Evolutionary conservation across 208 protist species (phyloP).

Genomic region (Leishmania lainsoni): DNA sequence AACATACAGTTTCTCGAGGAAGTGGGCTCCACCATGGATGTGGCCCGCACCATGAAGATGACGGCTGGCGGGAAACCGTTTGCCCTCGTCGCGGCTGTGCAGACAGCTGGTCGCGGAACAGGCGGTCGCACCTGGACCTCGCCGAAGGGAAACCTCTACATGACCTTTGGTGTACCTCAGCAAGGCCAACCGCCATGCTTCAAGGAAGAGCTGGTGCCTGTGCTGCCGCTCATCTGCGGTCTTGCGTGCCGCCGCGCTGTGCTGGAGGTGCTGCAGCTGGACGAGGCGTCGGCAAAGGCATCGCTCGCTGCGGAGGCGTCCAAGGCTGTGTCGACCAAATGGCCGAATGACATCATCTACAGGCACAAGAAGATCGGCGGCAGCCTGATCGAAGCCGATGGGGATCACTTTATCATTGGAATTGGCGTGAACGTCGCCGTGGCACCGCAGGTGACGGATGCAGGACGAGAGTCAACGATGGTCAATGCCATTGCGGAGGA

Average conservation of each 20-base stretch:
- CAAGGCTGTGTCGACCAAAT: slow-evolving; percentile 52
- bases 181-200: slow-evolving; percentile 8
- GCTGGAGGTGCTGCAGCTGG: slow-evolving; percentile 31
- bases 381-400: slow-evolving; percentile 51
- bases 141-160: slow-evolving; percentile 77
- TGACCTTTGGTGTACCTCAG: slow-evolving; percentile 63
- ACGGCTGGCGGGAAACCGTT: slow-evolving; percentile 34
- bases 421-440: slow-evolving; percentile 69
- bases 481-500: slow-evolving; percentile 40
- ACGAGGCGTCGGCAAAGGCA: slow-evolving; percentile 7
- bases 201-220: slow-evolving; percentile 38
- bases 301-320: slow-evolving; percentile 7
- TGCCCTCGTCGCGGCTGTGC: slow-evolving; percentile 52
- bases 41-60: slow-evolving; percentile 41
- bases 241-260: slow-evolving; percentile 54
- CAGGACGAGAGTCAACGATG: slow-evolving; percentile 40
- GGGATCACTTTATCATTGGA: slow-evolving; percentile 51
- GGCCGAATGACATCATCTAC: slow-evolving; percentile 83
- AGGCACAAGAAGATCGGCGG: slow-evolving; percentile 68
- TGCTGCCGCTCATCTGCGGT: slow-evolving; percentile 64
- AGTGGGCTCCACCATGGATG: slow-evolving; percentile 69
- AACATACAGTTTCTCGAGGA: slow-evolving; percentile 52
- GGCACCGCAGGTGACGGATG: slow-evolving; percentile 51
- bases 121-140: slow-evolving; percentile 63
- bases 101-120: slow-evolving; percentile 60